Conservation (phyloP, 2,329 filamentous ascomycete genomes). For the Epichloe bromicola region DNA sequence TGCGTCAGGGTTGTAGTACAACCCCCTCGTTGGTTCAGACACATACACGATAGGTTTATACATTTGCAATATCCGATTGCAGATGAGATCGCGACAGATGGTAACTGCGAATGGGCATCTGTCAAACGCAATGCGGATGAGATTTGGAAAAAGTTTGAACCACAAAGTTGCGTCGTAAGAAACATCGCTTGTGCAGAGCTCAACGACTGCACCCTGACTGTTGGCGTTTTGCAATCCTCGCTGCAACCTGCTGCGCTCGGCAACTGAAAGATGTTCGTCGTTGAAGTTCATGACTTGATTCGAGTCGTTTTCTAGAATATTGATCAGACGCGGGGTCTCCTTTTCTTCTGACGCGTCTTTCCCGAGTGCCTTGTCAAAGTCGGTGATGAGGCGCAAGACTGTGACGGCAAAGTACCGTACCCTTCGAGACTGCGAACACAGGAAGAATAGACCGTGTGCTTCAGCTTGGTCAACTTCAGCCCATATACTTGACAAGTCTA, state of each 20-base stretch:
- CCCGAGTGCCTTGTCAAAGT: slow-evolving; percentile 82
- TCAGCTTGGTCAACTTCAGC: slow-evolving; percentile 95
- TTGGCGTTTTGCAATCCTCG: slow-evolving; percentile 78
- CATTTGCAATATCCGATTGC: slow-evolving; percentile 85
- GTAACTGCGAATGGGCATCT: slow-evolving; percentile 85
- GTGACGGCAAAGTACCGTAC: slow-evolving; percentile 87
- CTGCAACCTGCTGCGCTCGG: slow-evolving; percentile 83
- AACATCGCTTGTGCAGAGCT: slow-evolving; percentile 89
- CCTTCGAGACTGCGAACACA: slow-evolving; percentile 86
- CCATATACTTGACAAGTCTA: slow-evolving; percentile 79
- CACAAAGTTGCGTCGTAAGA: slow-evolving; percentile 90
- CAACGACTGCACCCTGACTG: slow-evolving; percentile 73
- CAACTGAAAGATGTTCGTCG: slow-evolving; percentile 79
- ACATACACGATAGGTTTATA: slow-evolving; percentile 70
- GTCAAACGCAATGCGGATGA: slow-evolving; percentile 82
- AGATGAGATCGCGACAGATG: slow-evolving; percentile 81
- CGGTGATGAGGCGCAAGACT: slow-evolving; percentile 78
- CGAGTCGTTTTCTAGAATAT: slow-evolving; percentile 83
- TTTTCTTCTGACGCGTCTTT: slow-evolving; percentile 47
- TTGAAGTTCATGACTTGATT: slow-evolving; percentile 83
- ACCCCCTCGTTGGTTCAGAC: slow-evolving; percentile 57
- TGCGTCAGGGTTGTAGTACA: slow-evolving; percentile 49
- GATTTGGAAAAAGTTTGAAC: slow-evolving; percentile 96
- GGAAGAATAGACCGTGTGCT: slow-evolving; percentile 89
- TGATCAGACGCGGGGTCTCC: slow-evolving; percentile 64